Percentiles rank a stretch among this genome's conserved stretches.
phyloP scores from a whole-genome alignment of 352 stramenopile genomes.

The Plasmopara viticola region DNA sequence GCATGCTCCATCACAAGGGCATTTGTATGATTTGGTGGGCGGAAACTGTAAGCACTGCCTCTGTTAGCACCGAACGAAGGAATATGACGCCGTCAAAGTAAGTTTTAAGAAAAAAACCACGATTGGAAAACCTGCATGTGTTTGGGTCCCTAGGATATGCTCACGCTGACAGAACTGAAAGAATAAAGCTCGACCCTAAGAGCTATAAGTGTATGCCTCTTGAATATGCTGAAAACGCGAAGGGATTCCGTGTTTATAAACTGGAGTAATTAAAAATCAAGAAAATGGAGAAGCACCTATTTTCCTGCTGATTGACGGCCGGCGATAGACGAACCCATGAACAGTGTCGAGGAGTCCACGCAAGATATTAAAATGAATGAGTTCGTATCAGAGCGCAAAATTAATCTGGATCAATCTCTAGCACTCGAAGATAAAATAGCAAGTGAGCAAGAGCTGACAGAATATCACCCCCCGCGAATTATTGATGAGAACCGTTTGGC shows the following conservation, averaged over 20 bases:
- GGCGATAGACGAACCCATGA: neutral
- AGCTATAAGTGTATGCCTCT: neutral
- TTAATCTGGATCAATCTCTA: neutral
- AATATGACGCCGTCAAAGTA: neutral
- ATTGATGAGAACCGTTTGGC: neutral
- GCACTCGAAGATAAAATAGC: neutral
- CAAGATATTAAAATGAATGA: slow-evolving; percentile 3
- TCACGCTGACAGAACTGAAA: neutral
- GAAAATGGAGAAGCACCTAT: too few relatives aligned
- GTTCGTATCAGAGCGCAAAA: neutral
- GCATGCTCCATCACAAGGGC: neutral
- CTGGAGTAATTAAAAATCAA: slow-evolving; percentile 12
- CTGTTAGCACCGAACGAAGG: neutral
- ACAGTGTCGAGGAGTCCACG: neutral
- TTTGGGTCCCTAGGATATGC: neutral
- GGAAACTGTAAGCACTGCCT: neutral
- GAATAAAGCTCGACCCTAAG: neutral
- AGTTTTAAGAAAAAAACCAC: neutral
- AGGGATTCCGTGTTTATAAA: slow-evolving; percentile 11
- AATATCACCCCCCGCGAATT: slow-evolving; percentile 1
- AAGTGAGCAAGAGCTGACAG: slow-evolving; percentile 2
- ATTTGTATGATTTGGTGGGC: neutral
- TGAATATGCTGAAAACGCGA: slow-evolving; percentile 3
- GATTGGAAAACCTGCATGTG: neutral
- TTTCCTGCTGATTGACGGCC: too few relatives aligned